A percentile compares a stretch with the other conserved stretches of the same genome.
Conservation (phyloP, 768 basidiomycete species). For the Phlebiopsis gigantea region DNA sequence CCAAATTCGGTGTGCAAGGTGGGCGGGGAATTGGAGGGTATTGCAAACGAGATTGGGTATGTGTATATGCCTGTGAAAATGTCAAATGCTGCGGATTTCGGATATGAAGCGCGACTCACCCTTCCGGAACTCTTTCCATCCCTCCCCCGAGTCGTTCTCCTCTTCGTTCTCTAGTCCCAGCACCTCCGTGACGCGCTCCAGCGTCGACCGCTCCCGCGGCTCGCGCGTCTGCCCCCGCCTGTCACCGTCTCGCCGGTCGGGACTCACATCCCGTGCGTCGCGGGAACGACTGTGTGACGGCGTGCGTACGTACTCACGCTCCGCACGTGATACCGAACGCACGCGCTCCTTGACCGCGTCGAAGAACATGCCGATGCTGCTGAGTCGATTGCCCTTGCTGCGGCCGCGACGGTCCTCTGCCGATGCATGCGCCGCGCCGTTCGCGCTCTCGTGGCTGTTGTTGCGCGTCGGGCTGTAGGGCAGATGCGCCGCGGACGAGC, state of each 20-base stretch:
- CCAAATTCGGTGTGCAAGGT: conserved; percentile 72
- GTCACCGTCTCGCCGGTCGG: conserved; percentile 18
- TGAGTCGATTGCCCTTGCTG: conserved; percentile 33
- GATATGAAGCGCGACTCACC: conserved; percentile 38
- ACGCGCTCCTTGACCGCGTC: conserved; percentile 40
- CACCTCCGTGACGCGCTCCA: conserved; percentile 35
- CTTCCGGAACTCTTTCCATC: conserved; percentile 87
- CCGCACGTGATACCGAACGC: conserved; percentile 38
- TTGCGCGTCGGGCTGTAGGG: not conserved
- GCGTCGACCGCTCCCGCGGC: conserved; percentile 27
- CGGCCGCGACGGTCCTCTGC: conserved; percentile 26
- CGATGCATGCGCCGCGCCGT: conserved; percentile 4
- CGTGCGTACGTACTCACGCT: conserved; percentile 8
- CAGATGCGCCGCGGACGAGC: not conserved
- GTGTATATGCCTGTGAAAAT: conserved; percentile 70
- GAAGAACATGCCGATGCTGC: conserved; percentile 46
- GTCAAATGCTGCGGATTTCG: conserved; percentile 5
- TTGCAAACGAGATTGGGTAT: conserved; percentile 88
- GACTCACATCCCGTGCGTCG: conserved; percentile 18
- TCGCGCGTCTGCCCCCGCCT: conserved; percentile 18
- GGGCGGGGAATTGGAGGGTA: conserved; percentile 78
- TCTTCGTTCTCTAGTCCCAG: conserved; percentile 36
- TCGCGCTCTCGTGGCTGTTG: not conserved
- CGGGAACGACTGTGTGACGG: conserved; percentile 6
- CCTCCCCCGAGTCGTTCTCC: conserved; percentile 37